Base-by-base conservation (phyloP, 208 protist species). In the Trypanosoma cruzi region DNA sequence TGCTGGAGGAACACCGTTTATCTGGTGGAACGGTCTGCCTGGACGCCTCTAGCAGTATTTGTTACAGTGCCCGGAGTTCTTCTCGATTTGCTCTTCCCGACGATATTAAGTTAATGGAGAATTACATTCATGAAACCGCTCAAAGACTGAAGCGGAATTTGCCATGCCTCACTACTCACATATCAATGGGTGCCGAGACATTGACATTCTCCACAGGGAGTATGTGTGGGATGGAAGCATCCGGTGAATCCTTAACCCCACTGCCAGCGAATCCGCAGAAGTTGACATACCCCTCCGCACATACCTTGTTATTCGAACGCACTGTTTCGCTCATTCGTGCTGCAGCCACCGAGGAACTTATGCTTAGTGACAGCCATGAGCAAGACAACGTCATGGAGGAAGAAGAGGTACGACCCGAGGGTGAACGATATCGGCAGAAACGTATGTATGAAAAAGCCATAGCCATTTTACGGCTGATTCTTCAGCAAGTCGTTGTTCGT, bases 401-500 rank as follows among this genome's bases (percentile, higher is more conserved):
- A 18, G 53, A 54, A 34, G 60, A 63, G 22, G 54, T 31, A 24
- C 49, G 49, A 48, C 48, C 26, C 16, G 28, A 64, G 6, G 22
- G 8, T 3, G 28, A 46, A 40, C 46, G 31, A 24, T 4, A 13
- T 22, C 53, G 40, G 3, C 42, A 60, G 26, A 48, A 55, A 49
- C 28, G 31, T 16, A 61, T 22, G 34, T 77, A 71, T 76, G 75
- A 68, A 63, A 40, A 42, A 57, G 79, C 79, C 7, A 70, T 85
- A 37, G 75, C 76, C 5, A 69, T 90, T 58, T 64, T 90, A 58
- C 85, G 79, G 8, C 64, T 90, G 37, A 34, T 90, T 42, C 56
- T 84, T 58, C 80, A 86, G 68, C 85, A 82, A 42, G 75, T 75
- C 0, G 77, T 87, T 42, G 63, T 90, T 52, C 72, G 22, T 42